These are phyloP conservation scores for Ensete ventricosum DNA, from an alignment of 176 grass and related monocot species.

Conservation along the genomic window DNA sequence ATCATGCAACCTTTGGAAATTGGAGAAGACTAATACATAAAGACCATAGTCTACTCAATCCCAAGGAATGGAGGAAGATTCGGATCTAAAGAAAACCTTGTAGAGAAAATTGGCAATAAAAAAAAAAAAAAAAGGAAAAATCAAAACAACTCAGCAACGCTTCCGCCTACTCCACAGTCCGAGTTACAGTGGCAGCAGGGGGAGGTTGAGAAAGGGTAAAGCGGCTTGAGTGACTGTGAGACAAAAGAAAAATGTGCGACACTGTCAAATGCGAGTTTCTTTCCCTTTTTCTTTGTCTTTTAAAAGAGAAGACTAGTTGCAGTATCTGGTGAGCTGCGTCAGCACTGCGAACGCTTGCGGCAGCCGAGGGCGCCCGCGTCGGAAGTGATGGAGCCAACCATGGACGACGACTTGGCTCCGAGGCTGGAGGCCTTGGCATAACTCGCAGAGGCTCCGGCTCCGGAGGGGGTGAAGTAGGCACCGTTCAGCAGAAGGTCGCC, in stretches of 20 bases:
- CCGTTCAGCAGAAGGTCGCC: conserved; percentile 4
- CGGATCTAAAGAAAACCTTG: background rate
- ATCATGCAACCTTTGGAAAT: too few species aligned
- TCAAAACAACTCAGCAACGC: conserved; percentile 3
- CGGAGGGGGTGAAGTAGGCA: conserved; percentile 10
- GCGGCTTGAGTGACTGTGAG: background rate
- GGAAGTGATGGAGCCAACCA: conserved; percentile 6
- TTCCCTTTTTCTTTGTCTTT: background rate
- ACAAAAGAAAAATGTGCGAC: background rate
- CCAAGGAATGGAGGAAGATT: too few species aligned
- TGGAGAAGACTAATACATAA: too few species aligned
- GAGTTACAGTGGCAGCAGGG: background rate
- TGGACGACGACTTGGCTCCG: conserved; percentile 5
- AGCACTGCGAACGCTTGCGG: background rate
- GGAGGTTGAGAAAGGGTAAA: conserved; percentile 9
- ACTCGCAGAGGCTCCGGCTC: background rate
- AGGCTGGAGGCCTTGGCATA: conserved; percentile 13
- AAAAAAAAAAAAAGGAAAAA: background rate
- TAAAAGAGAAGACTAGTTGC: background rate
- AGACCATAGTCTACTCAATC: too few species aligned
- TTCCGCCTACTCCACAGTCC: conserved; percentile 3
- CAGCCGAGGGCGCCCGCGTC: background rate
- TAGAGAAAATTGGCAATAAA: background rate
- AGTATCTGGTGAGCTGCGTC: background rate
- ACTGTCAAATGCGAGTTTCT: background rate